Evolutionary conservation across 2,329 filamentous ascomycete species (phyloP), one percentile per base, ranked within the genome.

Genomic region (Fusarium miscanthi): DNA sequence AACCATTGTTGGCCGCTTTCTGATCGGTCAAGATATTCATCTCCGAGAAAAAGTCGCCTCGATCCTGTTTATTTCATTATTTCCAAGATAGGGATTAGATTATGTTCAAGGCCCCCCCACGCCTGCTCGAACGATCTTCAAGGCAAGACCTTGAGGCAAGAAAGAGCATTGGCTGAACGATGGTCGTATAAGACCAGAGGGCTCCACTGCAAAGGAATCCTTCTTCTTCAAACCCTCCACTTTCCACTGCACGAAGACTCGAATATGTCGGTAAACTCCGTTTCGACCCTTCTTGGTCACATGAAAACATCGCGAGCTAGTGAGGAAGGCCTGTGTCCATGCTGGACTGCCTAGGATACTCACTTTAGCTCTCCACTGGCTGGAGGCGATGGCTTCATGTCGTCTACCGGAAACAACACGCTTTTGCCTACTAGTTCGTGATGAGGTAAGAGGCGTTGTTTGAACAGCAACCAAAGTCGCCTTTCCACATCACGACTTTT

Each of bases 1-100:
- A 23, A 31, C 12, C 6, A 42, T 8, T 12, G 12, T 27, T 31
- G 23, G 23, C 4, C 3, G 13, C 23, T 46, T 33, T 43, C 30
- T 61, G 52, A 56, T 56, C 38, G 23, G 19, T 41, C 48, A 46
- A 40, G 62, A 62, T 56, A 40, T 48, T 57, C 53, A 60, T 60
- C 25, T 48, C 42, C 48, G 42, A 45, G 35, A 11, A 40, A n/a
- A 13, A 17, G 31, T n/a, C 4, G 12, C 23, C 13, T 43, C 33
- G 49, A 27, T 23, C 27, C 52, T 31, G 21, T 16, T 33, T 57
- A 17, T 27, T 40, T 58, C 49, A 33, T 42, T 31, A 8, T 49
- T 53, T 25, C 41, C n/a, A 49, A 53, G 35, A 56, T 42, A 38
- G n/a, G 56, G 37, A 19, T 49, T 25, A 46, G 54, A 66, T 51